Evolutionary conservation across 2,329 filamentous ascomycete genomes (phyloP).

Genomic region (Paracoccidioides lutzii): DNA sequence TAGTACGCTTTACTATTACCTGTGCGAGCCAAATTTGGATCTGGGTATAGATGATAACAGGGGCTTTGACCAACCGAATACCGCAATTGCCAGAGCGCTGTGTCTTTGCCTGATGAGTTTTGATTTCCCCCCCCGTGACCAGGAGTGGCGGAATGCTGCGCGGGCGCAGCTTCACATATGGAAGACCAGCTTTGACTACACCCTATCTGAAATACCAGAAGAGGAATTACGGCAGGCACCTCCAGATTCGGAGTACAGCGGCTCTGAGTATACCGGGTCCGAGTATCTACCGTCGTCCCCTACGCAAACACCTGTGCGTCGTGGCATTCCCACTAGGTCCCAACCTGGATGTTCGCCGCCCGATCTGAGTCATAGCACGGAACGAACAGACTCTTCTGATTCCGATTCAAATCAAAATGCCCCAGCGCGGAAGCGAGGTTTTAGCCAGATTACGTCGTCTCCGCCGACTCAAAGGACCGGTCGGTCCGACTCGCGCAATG

Average conservation of each 20-base stretch:
- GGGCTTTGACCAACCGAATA: slow-evolving; percentile 9
- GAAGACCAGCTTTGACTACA: slow-evolving; percentile 14
- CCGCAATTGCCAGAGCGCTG: slow-evolving; percentile 13
- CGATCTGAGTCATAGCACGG: neutral
- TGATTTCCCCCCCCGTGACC: slow-evolving; percentile 9
- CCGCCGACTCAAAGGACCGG: slow-evolving; percentile 5
- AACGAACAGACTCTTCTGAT: slow-evolving; percentile 6
- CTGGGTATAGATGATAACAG: slow-evolving; percentile 3
- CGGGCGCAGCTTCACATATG: slow-evolving; percentile 11
- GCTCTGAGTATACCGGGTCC: slow-evolving; percentile 10
- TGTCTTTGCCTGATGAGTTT: slow-evolving; percentile 17
- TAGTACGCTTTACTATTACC: slow-evolving; percentile 18
- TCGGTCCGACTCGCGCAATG: slow-evolving; percentile 4
- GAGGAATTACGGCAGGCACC: slow-evolving; percentile 12
- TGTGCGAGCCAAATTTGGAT: slow-evolving; percentile 16
- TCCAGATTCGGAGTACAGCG: slow-evolving; percentile 10
- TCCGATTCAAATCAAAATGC: slow-evolving; percentile 10
- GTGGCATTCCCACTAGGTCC: slow-evolving; percentile 12
- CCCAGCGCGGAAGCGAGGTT: slow-evolving; percentile 12
- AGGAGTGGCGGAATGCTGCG: slow-evolving; percentile 15
- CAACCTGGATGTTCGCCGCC: slow-evolving; percentile 9
- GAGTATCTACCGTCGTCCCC: slow-evolving; percentile 15
- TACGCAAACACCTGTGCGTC: slow-evolving; percentile 6
- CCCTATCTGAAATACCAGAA: slow-evolving; percentile 12
- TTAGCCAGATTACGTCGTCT: slow-evolving; percentile 17